Evolutionary conservation across 305 asterid genomes (phyloP), one percentile per base, ranked within the genome.

Genomic region (Fraxinus latifolia): DNA sequence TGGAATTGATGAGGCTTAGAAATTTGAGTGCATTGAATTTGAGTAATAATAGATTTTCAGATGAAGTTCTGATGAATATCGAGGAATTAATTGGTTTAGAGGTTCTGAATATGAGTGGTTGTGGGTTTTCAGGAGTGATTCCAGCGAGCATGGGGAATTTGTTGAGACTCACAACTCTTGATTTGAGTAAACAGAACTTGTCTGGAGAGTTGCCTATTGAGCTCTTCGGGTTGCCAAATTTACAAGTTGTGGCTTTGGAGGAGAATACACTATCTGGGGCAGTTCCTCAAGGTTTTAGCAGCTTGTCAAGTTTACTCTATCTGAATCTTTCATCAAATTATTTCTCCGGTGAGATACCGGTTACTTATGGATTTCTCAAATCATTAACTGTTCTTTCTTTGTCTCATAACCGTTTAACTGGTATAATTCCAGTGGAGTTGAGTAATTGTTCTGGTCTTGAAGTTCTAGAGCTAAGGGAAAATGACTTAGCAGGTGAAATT

Each of bases 221-320:
- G 83, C 90, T 93, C 74, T 91, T 88, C 29, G 98, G 98, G 76
- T 74, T 92, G 87, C 97, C 98, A 2, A 86, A 87, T 86, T 82
- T 93, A 84, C 88, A 87, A 74, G 85, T 85, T 17, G 95, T 93
- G 83, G 93, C 93, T 47, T 87, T 93, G 84, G 89, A 92, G 60
- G 93, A 90, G 79, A 93, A 93, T 80, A 82, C 77, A 4, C 82
- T 93, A 1, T 89, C 90, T 70, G 96, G 97, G 32, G 85, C 86
- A 82, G 81, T 91, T 87, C 97, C 97, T 72, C 95, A 92, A 88
- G 98, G 98, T 33, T 92, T 94, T 87, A 91, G 98, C 86, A 92
- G 98, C 85, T 84, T 92, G 84, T 91, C 96, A 12, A 47, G 94
- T 83, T 85, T 94, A 88, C 87, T 86, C 78, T 83, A 85, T 83